These are phyloP conservation scores for Ganoderma lingzhi DNA, from an alignment of 1,284 basidiomycete species.

Conservation along the genomic window DNA sequence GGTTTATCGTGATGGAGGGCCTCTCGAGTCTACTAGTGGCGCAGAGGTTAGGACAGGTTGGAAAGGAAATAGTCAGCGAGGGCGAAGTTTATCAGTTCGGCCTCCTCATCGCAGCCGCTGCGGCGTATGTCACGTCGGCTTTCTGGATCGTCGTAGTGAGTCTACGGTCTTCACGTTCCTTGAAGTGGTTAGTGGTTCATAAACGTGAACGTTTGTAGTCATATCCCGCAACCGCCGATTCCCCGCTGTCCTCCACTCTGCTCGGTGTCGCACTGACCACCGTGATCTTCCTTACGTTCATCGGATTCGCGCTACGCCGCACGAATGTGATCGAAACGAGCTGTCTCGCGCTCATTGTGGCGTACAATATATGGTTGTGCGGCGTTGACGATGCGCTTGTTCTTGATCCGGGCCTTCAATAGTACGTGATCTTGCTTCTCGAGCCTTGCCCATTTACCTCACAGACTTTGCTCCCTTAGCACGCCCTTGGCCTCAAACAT, in stretches of 20 bases:
- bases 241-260: constrained; percentile 85
- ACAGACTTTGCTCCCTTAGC: constrained; percentile 45
- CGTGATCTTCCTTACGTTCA: constrained; percentile 87
- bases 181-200: constrained; percentile 28
- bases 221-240: constrained; percentile 81
- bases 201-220: constrained; percentile 51
- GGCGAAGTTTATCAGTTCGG: constrained; percentile 80
- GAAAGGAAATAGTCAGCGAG: constrained; percentile 71
- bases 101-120: constrained; percentile 75
- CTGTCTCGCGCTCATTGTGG: constrained; percentile 85
- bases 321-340: constrained; percentile 95
- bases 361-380: constrained; percentile 87
- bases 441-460: background rate
- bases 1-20: constrained; percentile 85
- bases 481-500: constrained; percentile 80
- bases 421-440: constrained; percentile 55
- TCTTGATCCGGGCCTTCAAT: constrained; percentile 76
- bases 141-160: constrained; percentile 83
- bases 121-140: constrained; percentile 78
- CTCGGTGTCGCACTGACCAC: constrained; percentile 79
- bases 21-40: constrained; percentile 84
- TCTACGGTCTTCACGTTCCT: constrained; percentile 32
- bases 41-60: constrained; percentile 80
- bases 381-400: constrained; percentile 76
- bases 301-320: constrained; percentile 87